A percentile compares a stretch with the other conserved stretches of the same genome.
Conservation (phyloP, 768 basidiomycete genomes). For the Pleurotus eryngii region DNA sequence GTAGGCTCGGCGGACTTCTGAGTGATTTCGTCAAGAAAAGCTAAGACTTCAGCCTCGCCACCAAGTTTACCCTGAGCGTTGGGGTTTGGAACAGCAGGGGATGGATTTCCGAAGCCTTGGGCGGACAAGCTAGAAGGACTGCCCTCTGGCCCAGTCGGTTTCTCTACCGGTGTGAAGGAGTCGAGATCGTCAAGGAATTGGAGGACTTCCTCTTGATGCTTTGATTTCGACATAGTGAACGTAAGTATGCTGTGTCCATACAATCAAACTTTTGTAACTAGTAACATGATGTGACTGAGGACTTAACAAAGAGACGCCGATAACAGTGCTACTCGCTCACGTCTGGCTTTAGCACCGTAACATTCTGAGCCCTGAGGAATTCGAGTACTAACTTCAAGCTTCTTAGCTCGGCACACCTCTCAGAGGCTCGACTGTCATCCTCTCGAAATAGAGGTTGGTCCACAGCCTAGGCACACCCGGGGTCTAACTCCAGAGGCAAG, state of each 20-base stretch:
- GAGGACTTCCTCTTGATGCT: conserved; percentile 78
- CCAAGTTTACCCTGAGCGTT: conserved; percentile 50
- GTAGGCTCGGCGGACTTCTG: conserved; percentile 85
- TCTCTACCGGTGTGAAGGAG: conserved; percentile 52
- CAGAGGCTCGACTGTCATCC: no score
- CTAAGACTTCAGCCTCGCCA: conserved; percentile 68
- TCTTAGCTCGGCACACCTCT: conserved; percentile 6
- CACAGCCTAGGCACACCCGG: conserved; percentile 1
- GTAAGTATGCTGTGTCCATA: no score
- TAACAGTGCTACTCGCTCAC: conserved; percentile 1
- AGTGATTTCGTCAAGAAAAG: conserved; percentile 92
- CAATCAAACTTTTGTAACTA: no score
- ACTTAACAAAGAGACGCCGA: no score
- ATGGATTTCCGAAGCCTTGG: conserved; percentile 16
- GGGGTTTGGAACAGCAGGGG: conserved; percentile 21
- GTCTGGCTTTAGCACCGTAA: background rate
- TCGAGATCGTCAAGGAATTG: conserved; percentile 95
- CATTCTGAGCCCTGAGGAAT: background rate
- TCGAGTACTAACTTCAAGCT: background rate
- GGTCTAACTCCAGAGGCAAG: no score
- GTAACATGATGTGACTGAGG: no score
- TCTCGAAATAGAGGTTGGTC: no score
- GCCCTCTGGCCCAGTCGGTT: conserved; percentile 15
- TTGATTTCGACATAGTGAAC: conserved; percentile 62
- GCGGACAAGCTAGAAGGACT: conserved; percentile 10